phyloP scores from a whole-genome alignment of 176 grass and related monocot species.

The bread wheat (Triticum aestivum) region DNA sequence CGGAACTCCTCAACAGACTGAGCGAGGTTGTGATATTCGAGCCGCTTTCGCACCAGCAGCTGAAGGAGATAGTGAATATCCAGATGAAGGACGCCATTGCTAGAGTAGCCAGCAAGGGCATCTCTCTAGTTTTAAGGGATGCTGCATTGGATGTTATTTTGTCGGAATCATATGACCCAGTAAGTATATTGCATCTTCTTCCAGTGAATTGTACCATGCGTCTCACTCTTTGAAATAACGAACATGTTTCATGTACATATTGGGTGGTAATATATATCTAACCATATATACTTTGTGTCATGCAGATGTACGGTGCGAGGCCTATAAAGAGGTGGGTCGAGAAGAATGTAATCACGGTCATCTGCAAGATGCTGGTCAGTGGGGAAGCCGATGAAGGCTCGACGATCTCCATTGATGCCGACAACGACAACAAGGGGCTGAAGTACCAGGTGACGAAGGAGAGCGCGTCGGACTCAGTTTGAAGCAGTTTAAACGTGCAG shows the following conservation, averaged over 20 bases:
- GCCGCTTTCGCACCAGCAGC: conserved; percentile 29
- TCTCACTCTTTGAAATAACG: neutral
- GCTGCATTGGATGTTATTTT: conserved; percentile 47
- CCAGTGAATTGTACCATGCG: neutral
- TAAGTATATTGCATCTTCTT: neutral
- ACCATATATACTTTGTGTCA: neutral
- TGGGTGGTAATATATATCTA: neutral
- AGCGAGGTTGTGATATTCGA: conserved; percentile 47
- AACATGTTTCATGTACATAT: neutral
- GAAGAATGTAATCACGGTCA: neutral
- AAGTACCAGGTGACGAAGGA: neutral
- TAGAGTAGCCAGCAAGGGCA: conserved; percentile 40
- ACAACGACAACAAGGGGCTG: neutral
- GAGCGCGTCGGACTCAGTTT: neutral
- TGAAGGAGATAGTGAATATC: conserved; percentile 33
- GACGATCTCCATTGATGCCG: neutral
- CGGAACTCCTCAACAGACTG: conserved; percentile 41
- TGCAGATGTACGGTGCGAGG: neutral
- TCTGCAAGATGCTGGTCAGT: neutral
- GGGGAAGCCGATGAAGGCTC: neutral
- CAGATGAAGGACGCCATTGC: conserved; percentile 54
- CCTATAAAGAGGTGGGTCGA: neutral
- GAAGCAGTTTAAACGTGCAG: neutral
- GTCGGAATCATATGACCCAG: neutral
- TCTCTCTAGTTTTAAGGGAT: conserved; percentile 48